Percentiles rank a stretch among this genome's conserved stretches.
Conservation (phyloP, 2,329 filamentous ascomycete species). For the Eurotiales sp. region DNA sequence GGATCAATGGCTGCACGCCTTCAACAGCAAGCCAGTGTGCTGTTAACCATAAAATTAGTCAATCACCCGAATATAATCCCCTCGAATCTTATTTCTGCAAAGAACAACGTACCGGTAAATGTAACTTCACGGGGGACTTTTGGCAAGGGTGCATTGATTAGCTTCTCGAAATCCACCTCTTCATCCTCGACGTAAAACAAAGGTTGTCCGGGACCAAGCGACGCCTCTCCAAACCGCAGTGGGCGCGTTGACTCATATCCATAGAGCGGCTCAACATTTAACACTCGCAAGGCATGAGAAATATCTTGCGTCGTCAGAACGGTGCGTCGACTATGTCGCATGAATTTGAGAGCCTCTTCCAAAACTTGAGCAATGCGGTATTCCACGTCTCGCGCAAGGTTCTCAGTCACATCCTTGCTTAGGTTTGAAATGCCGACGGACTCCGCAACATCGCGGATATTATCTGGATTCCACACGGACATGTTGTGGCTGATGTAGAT, state of each 20-base stretch:
- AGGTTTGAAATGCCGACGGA: slow-evolving; percentile 83
- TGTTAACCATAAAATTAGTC: slow-evolving; percentile 31
- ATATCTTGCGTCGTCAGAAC: slow-evolving; percentile 86
- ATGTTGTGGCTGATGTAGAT: slow-evolving; percentile 28
- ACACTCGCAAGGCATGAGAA: slow-evolving; percentile 74
- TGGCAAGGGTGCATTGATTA: slow-evolving; percentile 92
- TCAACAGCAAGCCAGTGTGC: slow-evolving; percentile 98
- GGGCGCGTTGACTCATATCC: slow-evolving; percentile 92
- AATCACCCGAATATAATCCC: too few relatives aligned
- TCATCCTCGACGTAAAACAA: slow-evolving; percentile 98
- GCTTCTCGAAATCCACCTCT: slow-evolving; percentile 97
- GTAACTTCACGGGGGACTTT: slow-evolving; percentile 91
- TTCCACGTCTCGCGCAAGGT: slow-evolving; percentile 89
- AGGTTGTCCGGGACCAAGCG: slow-evolving; percentile 86
- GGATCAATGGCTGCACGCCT: slow-evolving; percentile 93
- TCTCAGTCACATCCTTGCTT: slow-evolving; percentile 79
- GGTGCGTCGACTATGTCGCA: slow-evolving; percentile 86
- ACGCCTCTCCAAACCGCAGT: slow-evolving; percentile 88
- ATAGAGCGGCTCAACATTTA: slow-evolving; percentile 93
- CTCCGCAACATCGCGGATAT: slow-evolving; percentile 92
- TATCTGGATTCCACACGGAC: slow-evolving; percentile 92
- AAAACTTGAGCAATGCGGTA: slow-evolving; percentile 92
- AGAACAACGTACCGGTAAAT: slow-evolving; percentile 67
- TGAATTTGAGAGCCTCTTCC: slow-evolving; percentile 90
- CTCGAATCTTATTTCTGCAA: neutral